Evolutionary conservation across 169 alveolate species (phyloP).

Genomic region (Plasmodium knowlesi): DNA sequence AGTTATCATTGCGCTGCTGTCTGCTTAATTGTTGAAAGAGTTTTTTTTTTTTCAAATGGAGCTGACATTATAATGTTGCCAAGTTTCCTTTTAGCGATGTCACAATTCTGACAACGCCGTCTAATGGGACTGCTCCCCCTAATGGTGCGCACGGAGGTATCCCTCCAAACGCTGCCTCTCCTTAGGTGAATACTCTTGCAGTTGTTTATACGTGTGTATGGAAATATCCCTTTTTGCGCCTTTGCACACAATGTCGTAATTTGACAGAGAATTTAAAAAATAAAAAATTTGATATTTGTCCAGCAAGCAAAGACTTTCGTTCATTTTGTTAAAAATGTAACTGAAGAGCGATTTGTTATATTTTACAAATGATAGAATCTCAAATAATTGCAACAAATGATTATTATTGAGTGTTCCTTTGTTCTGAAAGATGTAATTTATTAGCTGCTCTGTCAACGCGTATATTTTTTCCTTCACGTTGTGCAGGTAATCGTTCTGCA

Average conservation of each 20-base stretch:
- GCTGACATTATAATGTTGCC: neutral
- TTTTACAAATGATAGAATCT: conserved; percentile 58
- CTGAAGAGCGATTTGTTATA: conserved; percentile 64
- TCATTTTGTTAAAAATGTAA: conserved; percentile 58
- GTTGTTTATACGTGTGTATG: neutral
- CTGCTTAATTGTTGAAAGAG: neutral
- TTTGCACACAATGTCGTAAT: conserved; percentile 38
- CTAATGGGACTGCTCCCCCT: neutral
- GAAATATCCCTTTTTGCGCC: conserved; percentile 29
- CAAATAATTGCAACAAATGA: conserved; percentile 62
- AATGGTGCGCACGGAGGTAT: conserved; percentile 18
- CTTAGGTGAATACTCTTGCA: conserved; percentile 25
- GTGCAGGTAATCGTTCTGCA: neutral
- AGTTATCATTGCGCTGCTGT: neutral
- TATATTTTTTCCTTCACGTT: conserved; percentile 62
- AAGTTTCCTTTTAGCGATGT: neutral
- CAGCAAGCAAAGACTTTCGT: conserved; percentile 28
- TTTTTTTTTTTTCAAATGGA: neutral
- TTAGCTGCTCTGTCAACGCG: conserved; percentile 47
- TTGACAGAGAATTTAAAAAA: conserved; percentile 53
- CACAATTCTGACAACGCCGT: too few species aligned
- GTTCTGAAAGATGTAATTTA: conserved; percentile 54
- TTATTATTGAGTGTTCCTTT: conserved; percentile 49
- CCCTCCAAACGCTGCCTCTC: conserved; percentile 41
- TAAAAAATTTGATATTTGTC: conserved; percentile 56